A percentile compares a stretch with the other conserved stretches of the same genome.
These are phyloP conservation scores for Trichoderma virens DNA, from an alignment of 495 filamentous ascomycete species.

Conservation along the genomic window DNA sequence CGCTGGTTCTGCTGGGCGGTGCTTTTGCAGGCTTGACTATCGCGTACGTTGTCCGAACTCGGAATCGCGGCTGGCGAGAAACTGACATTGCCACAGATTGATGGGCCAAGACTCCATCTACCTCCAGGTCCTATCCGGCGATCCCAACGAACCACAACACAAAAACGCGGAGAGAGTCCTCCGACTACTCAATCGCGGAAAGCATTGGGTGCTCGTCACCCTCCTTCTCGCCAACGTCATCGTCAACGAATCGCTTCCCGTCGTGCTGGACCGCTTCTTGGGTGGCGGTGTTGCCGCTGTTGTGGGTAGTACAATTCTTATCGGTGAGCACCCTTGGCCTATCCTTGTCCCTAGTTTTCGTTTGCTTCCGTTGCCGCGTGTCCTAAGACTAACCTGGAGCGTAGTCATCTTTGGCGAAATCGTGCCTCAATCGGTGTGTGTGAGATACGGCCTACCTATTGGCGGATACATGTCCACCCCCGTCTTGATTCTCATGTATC, in stretches of 20 bases:
- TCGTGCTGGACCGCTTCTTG: conserved; percentile 86
- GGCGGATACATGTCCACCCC: conserved; percentile 89
- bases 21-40: conserved; percentile 97
- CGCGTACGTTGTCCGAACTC: conserved; percentile 47
- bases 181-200: conserved; percentile 73
- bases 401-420: conserved; percentile 96
- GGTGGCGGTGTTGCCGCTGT: conserved; percentile 95
- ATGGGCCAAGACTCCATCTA: conserved; percentile 95
- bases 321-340: conserved; percentile 52
- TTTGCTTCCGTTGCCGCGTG: neutral
- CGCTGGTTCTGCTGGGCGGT: conserved; percentile 77
- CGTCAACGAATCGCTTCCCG: conserved; percentile 94
- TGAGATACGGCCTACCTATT: conserved; percentile 93
- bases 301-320: conserved; percentile 81
- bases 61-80: neutral
- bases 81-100: conserved; percentile 26
- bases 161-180: conserved; percentile 78
- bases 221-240: conserved; percentile 93
- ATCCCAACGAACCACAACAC: conserved; percentile 59
- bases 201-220: conserved; percentile 99
- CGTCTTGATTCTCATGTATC: conserved; percentile 83
- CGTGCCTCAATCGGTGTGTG: conserved; percentile 91
- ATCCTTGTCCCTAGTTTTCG: neutral
- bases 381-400: neutral
- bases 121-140: conserved; percentile 89